Evolutionary conservation across 2,329 filamentous ascomycete genomes (phyloP).

Genomic region (Orbilia blumenaviensis): DNA sequence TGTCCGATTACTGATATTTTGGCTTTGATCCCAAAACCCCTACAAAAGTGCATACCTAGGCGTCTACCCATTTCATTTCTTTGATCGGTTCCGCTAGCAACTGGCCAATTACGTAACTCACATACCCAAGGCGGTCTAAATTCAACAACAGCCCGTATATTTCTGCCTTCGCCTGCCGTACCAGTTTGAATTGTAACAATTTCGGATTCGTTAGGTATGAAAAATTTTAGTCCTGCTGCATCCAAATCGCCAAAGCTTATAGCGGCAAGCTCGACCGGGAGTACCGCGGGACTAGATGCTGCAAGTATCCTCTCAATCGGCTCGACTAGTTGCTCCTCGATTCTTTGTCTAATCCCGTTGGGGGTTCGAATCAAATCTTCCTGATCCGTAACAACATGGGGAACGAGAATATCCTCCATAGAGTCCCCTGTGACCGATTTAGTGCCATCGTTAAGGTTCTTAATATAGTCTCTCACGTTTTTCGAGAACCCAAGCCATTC

Average conservation of each 20-base stretch:
- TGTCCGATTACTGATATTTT: no score
- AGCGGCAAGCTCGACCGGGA: not conserved
- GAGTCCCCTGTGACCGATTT: constrained; percentile 6
- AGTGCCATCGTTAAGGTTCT: not conserved
- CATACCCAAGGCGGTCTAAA: constrained; percentile 12
- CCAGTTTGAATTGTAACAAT: not conserved
- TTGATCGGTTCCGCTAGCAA: not conserved
- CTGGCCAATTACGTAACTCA: not conserved
- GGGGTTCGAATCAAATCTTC: not conserved
- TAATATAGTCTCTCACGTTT: constrained; percentile 8
- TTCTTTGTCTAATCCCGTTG: not conserved
- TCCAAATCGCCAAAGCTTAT: not conserved
- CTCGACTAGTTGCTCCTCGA: constrained; percentile 1
- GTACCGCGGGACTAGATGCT: not conserved
- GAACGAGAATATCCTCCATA: constrained; percentile 3
- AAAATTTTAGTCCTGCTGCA: not conserved
- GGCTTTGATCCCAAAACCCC: not conserved
- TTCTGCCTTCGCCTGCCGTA: not conserved
- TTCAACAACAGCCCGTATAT: not conserved
- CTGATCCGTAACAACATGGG: not conserved
- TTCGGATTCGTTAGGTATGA: not conserved
- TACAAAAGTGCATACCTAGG: not conserved
- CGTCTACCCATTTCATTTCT: constrained; percentile 13
- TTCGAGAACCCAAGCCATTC: constrained; percentile 9
- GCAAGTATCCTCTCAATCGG: constrained; percentile 8